Evolutionary conservation across 495 filamentous ascomycete species (phyloP).

Genomic region (Penicillium taxi): DNA sequence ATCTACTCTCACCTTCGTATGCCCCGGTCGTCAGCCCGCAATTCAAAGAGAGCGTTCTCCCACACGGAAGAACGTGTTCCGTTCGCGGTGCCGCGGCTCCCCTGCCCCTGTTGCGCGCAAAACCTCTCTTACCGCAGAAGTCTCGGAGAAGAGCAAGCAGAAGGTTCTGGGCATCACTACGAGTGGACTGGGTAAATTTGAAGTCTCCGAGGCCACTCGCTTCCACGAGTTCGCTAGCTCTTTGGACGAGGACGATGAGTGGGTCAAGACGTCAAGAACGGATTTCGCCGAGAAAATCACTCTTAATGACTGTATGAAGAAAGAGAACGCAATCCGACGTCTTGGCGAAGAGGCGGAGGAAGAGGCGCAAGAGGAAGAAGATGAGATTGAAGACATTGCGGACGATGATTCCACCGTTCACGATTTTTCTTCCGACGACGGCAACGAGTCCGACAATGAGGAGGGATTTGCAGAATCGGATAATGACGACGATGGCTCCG

Average conservation of each 20-base stretch:
- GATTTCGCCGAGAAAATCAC: conserved; percentile 64
- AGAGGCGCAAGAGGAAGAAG: conserved; percentile 63
- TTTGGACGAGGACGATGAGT: conserved; percentile 73
- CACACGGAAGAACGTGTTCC: conserved; percentile 22
- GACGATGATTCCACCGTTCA: conserved; percentile 58
- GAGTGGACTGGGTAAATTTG: conserved; percentile 48
- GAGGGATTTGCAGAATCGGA: conserved; percentile 87
- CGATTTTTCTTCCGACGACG: conserved; percentile 56
- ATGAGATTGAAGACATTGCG: conserved; percentile 49
- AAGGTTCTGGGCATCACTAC: conserved; percentile 25
- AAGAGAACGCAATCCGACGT: conserved; percentile 81
- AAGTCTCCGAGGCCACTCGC: conserved; percentile 58
- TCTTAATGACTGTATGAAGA: conserved; percentile 79
- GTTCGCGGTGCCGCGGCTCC: conserved; percentile 35
- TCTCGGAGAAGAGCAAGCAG: conserved; percentile 3
- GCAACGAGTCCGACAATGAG: conserved; percentile 94
- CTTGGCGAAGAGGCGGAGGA: conserved; percentile 86
- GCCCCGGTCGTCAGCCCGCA: conserved; percentile 41
- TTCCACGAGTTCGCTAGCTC: conserved; percentile 94
- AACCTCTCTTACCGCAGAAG: conserved; percentile 23
- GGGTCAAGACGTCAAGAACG: conserved; percentile 63
- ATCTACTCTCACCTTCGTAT: conserved; percentile 54
- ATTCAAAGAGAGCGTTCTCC: conserved; percentile 25
- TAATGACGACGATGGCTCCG: conserved; percentile 59
- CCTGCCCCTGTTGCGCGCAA: conserved; percentile 46